Base-by-base conservation (phyloP, 495 filamentous ascomycete species). In the Podospora appendiculata region DNA sequence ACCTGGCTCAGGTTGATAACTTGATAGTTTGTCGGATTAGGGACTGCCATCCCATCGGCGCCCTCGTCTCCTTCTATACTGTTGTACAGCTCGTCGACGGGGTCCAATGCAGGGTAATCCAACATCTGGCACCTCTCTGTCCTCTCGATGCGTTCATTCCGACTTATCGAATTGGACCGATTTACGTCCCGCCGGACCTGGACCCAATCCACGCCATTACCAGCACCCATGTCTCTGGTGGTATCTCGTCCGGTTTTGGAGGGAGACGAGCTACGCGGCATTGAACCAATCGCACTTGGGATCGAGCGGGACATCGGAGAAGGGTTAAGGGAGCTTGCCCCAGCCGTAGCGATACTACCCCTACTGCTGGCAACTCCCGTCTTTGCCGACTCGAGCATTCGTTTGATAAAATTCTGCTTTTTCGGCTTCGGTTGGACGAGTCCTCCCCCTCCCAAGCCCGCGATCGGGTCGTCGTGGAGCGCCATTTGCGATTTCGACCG, bases 111-210 rank as follows among this genome's bases (percentile, higher is more conserved):
- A 0, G 89, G 85, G 55, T 93, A 82, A 59, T 95, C 90, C 77
- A 95, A 78, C 88, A 98, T 92, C 62, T 96, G 86, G 58, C 90
- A 95, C 33, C 90, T 81, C 51, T 97, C 93, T n/a, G 82, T 83
- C 47, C 94, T 75, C 59, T 97, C 93, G 34, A 80, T 74, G 13
- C 85, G 79, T 66, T 99, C 93, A 51, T 93, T 93, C 49, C 82
- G 80, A 66, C 90, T 95, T 25, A 96, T 74, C 0, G 91, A 90
- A 60, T 95, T 97, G 11, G 92, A 90, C 13, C 93, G 80, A 65
- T 97, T 96, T 39, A 97, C 87, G 70, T 99, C 93, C 41, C 92
- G 81, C 45, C 93, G 84, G 25, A 97, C 90, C 64, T 96, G 90
- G 25, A 97, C 87, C 92, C 93, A 99, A 64, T 96, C 93, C 19